Evolutionary conservation across 768 basidiomycete genomes (phyloP), one percentile per base, ranked within the genome.

Genomic region (Auriscalpium vulgare): DNA sequence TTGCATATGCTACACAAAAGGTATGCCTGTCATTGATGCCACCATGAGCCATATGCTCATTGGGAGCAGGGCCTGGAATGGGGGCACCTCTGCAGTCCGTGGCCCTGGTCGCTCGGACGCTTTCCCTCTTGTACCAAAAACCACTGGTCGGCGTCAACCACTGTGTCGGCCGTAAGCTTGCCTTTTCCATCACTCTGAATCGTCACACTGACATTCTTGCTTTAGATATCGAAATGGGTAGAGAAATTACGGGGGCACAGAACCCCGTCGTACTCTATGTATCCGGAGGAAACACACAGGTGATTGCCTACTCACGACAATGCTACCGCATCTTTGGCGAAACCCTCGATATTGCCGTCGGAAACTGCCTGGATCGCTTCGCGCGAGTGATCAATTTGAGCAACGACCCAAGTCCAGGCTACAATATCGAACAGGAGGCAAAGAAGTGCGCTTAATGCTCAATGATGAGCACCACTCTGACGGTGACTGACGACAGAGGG

Each of bases 281-380:
- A 17, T 98, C 97, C 0, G 97, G 97, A 11, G 97, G 97, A 4
- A 99, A 99, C 71, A 98, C 97, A 0, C 97, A 99, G 71, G 95
- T 99, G 14, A 98, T 99, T 64, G 97, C 97, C 1, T 99, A 99
- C 70, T 98, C 95, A 19, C 87, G 89, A 57, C 94, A 98, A 69
- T 84, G 94, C 59, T 99, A 99, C 69, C 84, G 97, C 45, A 99
- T 99, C 58, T 99, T 99, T 66, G 97, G 97, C 14, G 97, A 99
- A 72, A 98, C 97, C 2, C 79, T 99, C 54, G 97, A 99, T 66
- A 98, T 99, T 55, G 97, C 97, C n/a, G 94, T 98, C 37, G 97
- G 97, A 38, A 99, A 99, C 68, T 98, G 97, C 67, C 75, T 99
- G 21, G 97, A 99, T 69, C 86, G 97, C 10, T 99, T 99, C 65